phyloP scores from a whole-genome alignment of 2,329 filamentous ascomycete genomes.

The Fusarium buxicola region DNA sequence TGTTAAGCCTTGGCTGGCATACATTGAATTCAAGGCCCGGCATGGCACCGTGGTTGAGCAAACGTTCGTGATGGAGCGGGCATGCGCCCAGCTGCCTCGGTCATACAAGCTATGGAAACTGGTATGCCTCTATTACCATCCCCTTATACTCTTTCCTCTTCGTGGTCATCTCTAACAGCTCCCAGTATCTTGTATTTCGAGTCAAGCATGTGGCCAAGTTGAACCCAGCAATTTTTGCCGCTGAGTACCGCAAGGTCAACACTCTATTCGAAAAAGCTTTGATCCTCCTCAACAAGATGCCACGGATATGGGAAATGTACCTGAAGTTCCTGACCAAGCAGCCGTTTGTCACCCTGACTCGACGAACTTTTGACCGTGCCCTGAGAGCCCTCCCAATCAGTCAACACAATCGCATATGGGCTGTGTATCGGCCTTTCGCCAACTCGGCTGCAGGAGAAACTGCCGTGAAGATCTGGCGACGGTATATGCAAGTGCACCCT shows the following conservation, averaged over 20 bases:
- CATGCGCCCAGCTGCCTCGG: constrained; percentile 87
- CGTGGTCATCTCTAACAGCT: constrained; percentile 8
- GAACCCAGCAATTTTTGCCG: constrained; percentile 82
- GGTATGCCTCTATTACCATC: constrained; percentile 55
- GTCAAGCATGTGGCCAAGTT: constrained; percentile 83
- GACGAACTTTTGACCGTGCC: constrained; percentile 91
- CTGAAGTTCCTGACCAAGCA: constrained; percentile 90
- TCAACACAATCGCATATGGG: constrained; percentile 96
- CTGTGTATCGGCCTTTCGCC: constrained; percentile 89
- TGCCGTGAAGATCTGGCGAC: constrained; percentile 90
- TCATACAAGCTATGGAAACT: constrained; percentile 99
- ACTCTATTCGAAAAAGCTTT: constrained; percentile 92
- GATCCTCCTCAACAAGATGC: constrained; percentile 98
- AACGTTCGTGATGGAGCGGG: constrained; percentile 87
- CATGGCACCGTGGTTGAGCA: constrained; percentile 89
- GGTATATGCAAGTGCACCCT: constrained; percentile 97
- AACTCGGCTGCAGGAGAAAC: constrained; percentile 91
- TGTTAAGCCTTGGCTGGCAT: constrained; percentile 94
- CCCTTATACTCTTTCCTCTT: background rate
- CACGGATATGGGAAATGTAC: constrained; percentile 98
- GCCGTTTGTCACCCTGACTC: constrained; percentile 87
- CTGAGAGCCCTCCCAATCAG: constrained; percentile 91
- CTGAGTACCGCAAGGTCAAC: constrained; percentile 94
- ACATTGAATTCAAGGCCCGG: constrained; percentile 89
- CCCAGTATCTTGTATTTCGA: constrained; percentile 85